Evolutionary conservation across 129 eudicot genomes (phyloP).

Genomic region (Heracleum sosnowskyi): DNA sequence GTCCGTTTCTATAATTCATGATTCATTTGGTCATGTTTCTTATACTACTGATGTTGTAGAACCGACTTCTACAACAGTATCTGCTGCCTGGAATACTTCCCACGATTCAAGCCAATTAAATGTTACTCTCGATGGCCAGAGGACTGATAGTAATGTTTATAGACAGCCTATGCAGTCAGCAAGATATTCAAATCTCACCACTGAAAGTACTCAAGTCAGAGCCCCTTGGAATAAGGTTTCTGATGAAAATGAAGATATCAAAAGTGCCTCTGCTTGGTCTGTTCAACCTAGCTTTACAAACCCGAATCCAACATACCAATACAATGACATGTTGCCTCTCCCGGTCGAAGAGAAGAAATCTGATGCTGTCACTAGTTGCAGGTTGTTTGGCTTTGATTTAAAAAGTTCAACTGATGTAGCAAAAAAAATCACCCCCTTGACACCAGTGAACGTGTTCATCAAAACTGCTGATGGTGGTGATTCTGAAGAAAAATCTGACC

Average conservation of each 20-base stretch:
- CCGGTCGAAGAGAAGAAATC: constrained; percentile 30
- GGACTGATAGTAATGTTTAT: constrained; percentile 21
- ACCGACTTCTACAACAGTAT: constrained; percentile 31
- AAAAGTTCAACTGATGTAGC: constrained; percentile 24
- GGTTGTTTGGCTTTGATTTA: constrained; percentile 77
- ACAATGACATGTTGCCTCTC: constrained; percentile 14
- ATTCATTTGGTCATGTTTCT: neutral
- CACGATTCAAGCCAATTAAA: constrained; percentile 41
- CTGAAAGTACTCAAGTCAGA: constrained; percentile 23
- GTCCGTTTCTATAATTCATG: neutral
- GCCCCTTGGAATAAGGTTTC: constrained; percentile 28
- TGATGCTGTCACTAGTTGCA: constrained; percentile 39
- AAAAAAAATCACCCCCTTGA: constrained; percentile 22
- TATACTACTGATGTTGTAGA: constrained; percentile 21
- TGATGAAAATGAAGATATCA: constrained; percentile 53
- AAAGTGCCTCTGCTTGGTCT: constrained; percentile 49
- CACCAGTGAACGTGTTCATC: constrained; percentile 16
- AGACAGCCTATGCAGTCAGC: constrained; percentile 32
- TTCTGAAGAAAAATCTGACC: constrained; percentile 43
- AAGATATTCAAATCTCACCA: constrained; percentile 12
- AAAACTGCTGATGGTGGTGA: constrained; percentile 33
- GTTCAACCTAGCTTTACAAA: constrained; percentile 35
- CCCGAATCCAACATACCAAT: constrained; percentile 24
- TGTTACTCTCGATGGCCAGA: constrained; percentile 37
- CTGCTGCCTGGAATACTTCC: constrained; percentile 41